A percentile compares a stretch with the other conserved stretches of the same genome.
These are phyloP conservation scores for Fusarium sp. DNA, from an alignment of 2,329 filamentous ascomycete species.

Conservation along the genomic window DNA sequence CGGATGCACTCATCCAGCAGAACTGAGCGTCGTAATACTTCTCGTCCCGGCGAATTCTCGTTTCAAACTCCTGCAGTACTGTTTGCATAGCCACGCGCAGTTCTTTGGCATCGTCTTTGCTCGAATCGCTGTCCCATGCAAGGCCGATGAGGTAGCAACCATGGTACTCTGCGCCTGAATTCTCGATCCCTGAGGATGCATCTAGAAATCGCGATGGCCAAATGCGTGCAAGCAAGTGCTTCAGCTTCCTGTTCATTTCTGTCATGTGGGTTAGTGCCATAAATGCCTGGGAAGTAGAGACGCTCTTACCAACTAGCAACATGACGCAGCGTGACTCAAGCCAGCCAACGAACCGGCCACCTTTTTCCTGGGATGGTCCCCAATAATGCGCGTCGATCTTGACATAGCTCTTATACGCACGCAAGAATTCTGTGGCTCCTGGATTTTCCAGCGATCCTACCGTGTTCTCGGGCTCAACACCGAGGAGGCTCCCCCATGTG, in stretches of 20 bases:
- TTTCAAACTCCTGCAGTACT: slow-evolving; percentile 65
- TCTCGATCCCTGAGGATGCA: slow-evolving; percentile 40
- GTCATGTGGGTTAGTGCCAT: slow-evolving; percentile 18
- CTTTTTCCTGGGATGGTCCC: slow-evolving; percentile 70
- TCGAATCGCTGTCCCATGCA: slow-evolving; percentile 53
- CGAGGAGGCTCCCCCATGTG: slow-evolving; percentile 63
- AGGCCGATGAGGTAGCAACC: slow-evolving; percentile 76
- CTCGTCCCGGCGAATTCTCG: slow-evolving; percentile 61
- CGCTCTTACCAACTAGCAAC: slow-evolving; percentile 68
- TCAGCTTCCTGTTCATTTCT: slow-evolving; percentile 70
- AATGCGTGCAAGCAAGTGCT: slow-evolving; percentile 68
- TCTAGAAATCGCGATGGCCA: slow-evolving; percentile 75
- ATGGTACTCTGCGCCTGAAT: slow-evolving; percentile 64
- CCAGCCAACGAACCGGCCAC: slow-evolving; percentile 73
- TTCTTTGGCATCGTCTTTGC: slow-evolving; percentile 60
- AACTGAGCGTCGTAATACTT: slow-evolving; percentile 65
- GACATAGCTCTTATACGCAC: slow-evolving; percentile 67
- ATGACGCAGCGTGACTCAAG: slow-evolving; percentile 72
- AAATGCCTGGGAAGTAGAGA: neutral
- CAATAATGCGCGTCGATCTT: slow-evolving; percentile 77
- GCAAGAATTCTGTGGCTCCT: slow-evolving; percentile 65
- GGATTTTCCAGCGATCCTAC: neutral
- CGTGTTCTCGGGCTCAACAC: slow-evolving; percentile 7
- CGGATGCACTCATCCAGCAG: slow-evolving; percentile 64
- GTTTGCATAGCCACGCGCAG: slow-evolving; percentile 62